Percentiles rank a stretch among this genome's conserved stretches.
Evolutionary conservation across 2,329 filamentous ascomycete species (phyloP).

Genomic region (Alternaria panax): DNA sequence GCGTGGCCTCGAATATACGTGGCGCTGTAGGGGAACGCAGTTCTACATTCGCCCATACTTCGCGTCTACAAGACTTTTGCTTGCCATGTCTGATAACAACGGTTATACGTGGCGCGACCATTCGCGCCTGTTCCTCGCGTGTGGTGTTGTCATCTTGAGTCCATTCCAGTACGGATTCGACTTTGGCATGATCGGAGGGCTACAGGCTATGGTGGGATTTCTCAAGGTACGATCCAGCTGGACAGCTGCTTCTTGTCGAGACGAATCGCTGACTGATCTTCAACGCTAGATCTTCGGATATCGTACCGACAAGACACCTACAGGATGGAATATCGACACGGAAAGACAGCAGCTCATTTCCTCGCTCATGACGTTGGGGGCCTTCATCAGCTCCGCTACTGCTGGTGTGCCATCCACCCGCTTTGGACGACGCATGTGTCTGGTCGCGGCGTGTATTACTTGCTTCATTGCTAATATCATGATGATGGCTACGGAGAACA

Average conservation of each 20-base stretch:
- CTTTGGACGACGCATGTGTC: slow-evolving; percentile 55
- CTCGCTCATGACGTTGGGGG: slow-evolving; percentile 57
- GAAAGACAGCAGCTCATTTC: slow-evolving; percentile 56
- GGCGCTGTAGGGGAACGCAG: not conserved
- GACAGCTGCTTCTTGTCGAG: too few relatives aligned
- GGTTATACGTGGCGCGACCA: slow-evolving; percentile 47
- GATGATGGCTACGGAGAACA: slow-evolving; percentile 64
- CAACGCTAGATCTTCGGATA: slow-evolving; percentile 41
- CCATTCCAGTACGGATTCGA: slow-evolving; percentile 63
- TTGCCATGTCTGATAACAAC: slow-evolving; percentile 32
- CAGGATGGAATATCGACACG: slow-evolving; percentile 54
- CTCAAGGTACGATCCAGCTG: slow-evolving; percentile 47
- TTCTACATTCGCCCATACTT: not conserved
- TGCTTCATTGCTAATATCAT: slow-evolving; percentile 62
- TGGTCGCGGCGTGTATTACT: slow-evolving; percentile 59
- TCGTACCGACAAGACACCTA: slow-evolving; percentile 32
- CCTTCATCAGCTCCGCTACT: slow-evolving; percentile 53
- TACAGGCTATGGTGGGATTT: slow-evolving; percentile 61
- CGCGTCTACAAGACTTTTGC: not conserved
- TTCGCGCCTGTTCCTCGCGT: slow-evolving; percentile 57
- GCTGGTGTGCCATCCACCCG: slow-evolving; percentile 51
- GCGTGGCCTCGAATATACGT: not conserved
- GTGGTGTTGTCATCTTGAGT: slow-evolving; percentile 57
- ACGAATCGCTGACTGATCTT: not conserved
- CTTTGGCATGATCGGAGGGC: slow-evolving; percentile 60